Evolutionary conservation across 2,329 filamentous ascomycete genomes (phyloP).

Genomic region (Aspergillus jensenii): DNA sequence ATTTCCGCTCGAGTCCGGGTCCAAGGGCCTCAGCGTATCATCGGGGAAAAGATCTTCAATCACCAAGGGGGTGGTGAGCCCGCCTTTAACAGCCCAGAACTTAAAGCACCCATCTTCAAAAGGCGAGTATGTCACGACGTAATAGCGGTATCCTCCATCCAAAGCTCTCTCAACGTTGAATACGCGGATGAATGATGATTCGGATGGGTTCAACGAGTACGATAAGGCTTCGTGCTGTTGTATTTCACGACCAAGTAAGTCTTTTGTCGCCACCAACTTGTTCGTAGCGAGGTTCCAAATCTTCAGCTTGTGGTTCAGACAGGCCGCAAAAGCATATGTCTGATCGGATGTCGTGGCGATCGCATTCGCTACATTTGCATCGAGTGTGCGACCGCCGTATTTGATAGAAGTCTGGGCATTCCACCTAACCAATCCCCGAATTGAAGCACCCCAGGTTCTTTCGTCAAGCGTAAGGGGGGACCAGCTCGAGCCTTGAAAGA

Average conservation of each 20-base stretch:
- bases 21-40: conserved; percentile 64
- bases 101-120: conserved; percentile 89
- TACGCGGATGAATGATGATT: conserved; percentile 73
- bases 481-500: conserved; percentile 41
- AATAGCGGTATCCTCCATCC: conserved; percentile 52
- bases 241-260: conserved; percentile 69
- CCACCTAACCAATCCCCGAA: conserved; percentile 49
- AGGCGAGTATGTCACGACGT: conserved; percentile 81
- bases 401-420: conserved; percentile 43
- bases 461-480: conserved; percentile 49
- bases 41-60: conserved; percentile 71
- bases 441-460: conserved; percentile 49
- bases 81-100: conserved; percentile 76
- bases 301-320: conserved; percentile 82
- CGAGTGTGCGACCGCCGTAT: conserved; percentile 42
- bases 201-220: conserved; percentile 75
- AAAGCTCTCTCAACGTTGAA: conserved; percentile 56
- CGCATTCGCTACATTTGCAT: conserved; percentile 44
- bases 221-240: conserved; percentile 69
- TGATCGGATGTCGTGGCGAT: conserved; percentile 48
- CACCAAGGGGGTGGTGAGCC: conserved; percentile 56
- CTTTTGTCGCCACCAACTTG: conserved; percentile 71
- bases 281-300: conserved; percentile 88
- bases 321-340: conserved; percentile 70
- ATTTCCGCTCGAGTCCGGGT: conserved; percentile 61